Evolutionary conservation across 352 stramenopile species (phyloP).

Genomic region (Globisporangium heterothallicum): DNA sequence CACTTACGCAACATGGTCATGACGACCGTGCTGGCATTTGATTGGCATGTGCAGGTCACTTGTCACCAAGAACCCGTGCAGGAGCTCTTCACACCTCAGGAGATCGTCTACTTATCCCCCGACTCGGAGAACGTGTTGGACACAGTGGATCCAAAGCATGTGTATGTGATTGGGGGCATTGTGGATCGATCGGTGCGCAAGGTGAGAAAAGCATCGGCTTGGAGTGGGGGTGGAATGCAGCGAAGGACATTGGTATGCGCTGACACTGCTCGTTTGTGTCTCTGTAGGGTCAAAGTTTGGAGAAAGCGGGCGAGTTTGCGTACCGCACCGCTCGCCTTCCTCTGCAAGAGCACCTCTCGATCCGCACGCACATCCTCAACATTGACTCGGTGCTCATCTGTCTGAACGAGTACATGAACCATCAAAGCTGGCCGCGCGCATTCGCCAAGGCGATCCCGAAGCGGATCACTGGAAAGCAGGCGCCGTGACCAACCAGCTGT

Average conservation of each 20-base stretch:
- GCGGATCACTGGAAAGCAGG: slow-evolving; percentile 30
- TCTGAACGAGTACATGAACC: slow-evolving; percentile 71
- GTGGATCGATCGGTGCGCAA: slow-evolving; percentile 83
- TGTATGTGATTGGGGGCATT: slow-evolving; percentile 84
- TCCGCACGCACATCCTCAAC: slow-evolving; percentile 70
- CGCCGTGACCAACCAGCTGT: too few relatives aligned
- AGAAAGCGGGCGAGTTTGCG: slow-evolving; percentile 25
- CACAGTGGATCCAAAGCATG: slow-evolving; percentile 31
- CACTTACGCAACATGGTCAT: too few relatives aligned
- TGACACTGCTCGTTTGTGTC: background rate
- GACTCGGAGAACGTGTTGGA: slow-evolving; percentile 69
- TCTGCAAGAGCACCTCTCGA: slow-evolving; percentile 51
- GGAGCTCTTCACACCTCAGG: slow-evolving; percentile 32
- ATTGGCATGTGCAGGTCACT: slow-evolving; percentile 11
- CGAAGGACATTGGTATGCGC: too few relatives aligned
- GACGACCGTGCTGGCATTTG: too few relatives aligned
- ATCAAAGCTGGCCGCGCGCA: slow-evolving; percentile 57
- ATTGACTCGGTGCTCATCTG: slow-evolving; percentile 70
- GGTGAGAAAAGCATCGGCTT: slow-evolving; percentile 15
- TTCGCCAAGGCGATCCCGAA: slow-evolving; percentile 50
- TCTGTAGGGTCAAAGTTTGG: slow-evolving; percentile 35
- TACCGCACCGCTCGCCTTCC: slow-evolving; percentile 47
- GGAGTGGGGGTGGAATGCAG: too few relatives aligned
- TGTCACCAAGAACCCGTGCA: slow-evolving; percentile 44
- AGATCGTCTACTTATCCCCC: slow-evolving; percentile 80